These are phyloP conservation scores for Aspergillus neotritici DNA, from an alignment of 2,329 filamentous ascomycete species.

Conservation along the genomic window DNA sequence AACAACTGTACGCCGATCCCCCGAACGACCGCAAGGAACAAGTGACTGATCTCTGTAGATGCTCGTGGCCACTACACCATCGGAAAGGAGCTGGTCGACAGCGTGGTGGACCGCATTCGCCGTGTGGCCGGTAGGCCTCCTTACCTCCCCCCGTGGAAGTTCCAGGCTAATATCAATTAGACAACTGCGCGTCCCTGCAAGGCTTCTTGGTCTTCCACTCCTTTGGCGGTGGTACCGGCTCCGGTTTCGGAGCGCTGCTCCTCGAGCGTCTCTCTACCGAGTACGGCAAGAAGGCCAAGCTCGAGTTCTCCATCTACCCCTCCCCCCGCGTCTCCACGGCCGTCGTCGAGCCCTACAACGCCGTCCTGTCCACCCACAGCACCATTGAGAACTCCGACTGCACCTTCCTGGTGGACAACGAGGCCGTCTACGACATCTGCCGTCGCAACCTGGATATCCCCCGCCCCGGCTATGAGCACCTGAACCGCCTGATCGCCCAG, in stretches of 20 bases:
- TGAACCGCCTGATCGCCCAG: constrained; percentile 62
- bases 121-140: constrained; percentile 52
- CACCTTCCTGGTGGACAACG: constrained; percentile 64
- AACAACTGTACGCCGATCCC: constrained; percentile 53
- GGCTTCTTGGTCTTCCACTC: constrained; percentile 66
- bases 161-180: constrained; percentile 30
- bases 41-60: constrained; percentile 37
- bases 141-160: constrained; percentile 10
- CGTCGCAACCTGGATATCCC: constrained; percentile 59
- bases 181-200: constrained; percentile 61
- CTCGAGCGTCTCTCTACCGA: constrained; percentile 60
- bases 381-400: constrained; percentile 65
- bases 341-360: constrained; percentile 65
- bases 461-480: constrained; percentile 58
- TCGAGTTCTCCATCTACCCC: constrained; percentile 62
- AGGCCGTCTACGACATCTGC: constrained; percentile 65
- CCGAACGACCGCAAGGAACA: constrained; percentile 6
- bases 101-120: constrained; percentile 59
- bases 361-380: constrained; percentile 51
- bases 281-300: constrained; percentile 64
- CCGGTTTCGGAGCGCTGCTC: constrained; percentile 60
- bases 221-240: constrained; percentile 63
- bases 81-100: constrained; percentile 61
- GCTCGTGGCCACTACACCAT: constrained; percentile 65
- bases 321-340: constrained; percentile 59